These are phyloP conservation scores for Periconia sp. DNA, from an alignment of 2,329 filamentous ascomycete species.

Conservation along the genomic window DNA sequence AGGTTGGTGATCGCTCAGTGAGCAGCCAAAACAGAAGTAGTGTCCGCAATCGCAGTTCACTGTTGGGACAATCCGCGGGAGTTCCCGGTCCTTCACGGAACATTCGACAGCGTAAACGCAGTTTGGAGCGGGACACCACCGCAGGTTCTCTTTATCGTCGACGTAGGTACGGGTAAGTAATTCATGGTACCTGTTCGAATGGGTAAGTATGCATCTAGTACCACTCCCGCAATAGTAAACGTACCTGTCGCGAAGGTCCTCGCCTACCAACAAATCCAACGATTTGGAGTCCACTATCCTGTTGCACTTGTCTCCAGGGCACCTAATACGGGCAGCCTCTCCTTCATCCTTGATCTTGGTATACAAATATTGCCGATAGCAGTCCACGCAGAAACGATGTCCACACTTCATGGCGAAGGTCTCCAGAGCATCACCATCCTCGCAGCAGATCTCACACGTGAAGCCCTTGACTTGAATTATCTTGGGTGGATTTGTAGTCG, in stretches of 20 bases:
- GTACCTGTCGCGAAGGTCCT: conserved; percentile 59
- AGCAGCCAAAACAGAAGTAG: conserved; percentile 94
- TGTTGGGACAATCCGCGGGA: conserved; percentile 83
- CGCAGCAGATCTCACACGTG: conserved; percentile 92
- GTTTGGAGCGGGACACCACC: conserved; percentile 98
- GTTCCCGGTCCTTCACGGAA: conserved; percentile 80
- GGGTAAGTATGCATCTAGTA: conserved; percentile 5
- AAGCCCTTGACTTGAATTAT: conserved; percentile 76
- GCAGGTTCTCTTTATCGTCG: conserved; percentile 91
- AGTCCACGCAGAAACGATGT: conserved; percentile 89
- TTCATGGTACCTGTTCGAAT: conserved; percentile 69
- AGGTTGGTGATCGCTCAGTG: conserved; percentile 86
- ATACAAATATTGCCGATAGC: conserved; percentile 85
- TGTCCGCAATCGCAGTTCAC: conserved; percentile 84
- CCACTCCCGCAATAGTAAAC: conserved; percentile 10
- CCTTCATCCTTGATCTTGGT: conserved; percentile 96
- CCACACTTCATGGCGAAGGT: conserved; percentile 95
- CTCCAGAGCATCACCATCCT: conserved; percentile 74
- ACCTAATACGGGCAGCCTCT: conserved; percentile 92
- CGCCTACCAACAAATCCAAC: conserved; percentile 71
- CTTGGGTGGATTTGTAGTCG: conserved; percentile 56
- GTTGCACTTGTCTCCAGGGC: conserved; percentile 83
- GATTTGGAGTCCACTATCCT: conserved; percentile 90
- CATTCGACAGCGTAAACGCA: conserved; percentile 94
- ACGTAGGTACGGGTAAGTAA: conserved; percentile 93